These are phyloP conservation scores for Fusarium udum DNA, from an alignment of 2,329 filamentous ascomycete genomes.

Conservation along the genomic window DNA sequence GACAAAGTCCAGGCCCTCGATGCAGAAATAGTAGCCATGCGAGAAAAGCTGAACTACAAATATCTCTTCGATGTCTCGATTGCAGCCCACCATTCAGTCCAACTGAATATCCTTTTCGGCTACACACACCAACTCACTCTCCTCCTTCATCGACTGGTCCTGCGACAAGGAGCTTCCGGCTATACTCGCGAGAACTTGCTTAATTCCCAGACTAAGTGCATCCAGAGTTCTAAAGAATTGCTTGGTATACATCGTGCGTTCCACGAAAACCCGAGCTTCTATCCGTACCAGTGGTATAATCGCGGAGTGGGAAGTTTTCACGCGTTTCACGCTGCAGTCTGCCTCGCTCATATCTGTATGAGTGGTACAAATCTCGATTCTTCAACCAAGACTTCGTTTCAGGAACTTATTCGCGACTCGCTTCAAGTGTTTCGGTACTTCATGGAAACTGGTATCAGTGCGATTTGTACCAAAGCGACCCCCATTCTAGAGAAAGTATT, in stretches of 20 bases:
- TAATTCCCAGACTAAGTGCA: not conserved
- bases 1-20: not conserved
- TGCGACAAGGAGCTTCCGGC: not conserved
- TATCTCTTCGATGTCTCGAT: slow-evolving; percentile 2
- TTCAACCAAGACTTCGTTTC: not conserved
- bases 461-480: not conserved
- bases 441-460: not conserved
- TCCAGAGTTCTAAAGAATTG: not conserved
- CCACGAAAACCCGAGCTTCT: not conserved
- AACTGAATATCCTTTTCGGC: slow-evolving; percentile 24
- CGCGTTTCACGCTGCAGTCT: slow-evolving; percentile 20
- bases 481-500: not conserved
- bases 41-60: not conserved
- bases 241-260: not conserved
- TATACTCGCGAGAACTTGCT: not conserved
- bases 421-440: not conserved
- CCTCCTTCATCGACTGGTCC: slow-evolving; percentile 15
- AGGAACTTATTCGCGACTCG: not conserved
- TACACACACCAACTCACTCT: slow-evolving; percentile 24
- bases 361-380: not conserved
- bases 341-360: slow-evolving; percentile 5
- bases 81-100: slow-evolving; percentile 3
- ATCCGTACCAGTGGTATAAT: slow-evolving; percentile 28
- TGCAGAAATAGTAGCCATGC: not conserved
- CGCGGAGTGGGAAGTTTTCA: slow-evolving; percentile 20